Evolutionary conservation across 2,329 filamentous ascomycete genomes (phyloP).

Genomic region (Ilyonectria destructans): DNA sequence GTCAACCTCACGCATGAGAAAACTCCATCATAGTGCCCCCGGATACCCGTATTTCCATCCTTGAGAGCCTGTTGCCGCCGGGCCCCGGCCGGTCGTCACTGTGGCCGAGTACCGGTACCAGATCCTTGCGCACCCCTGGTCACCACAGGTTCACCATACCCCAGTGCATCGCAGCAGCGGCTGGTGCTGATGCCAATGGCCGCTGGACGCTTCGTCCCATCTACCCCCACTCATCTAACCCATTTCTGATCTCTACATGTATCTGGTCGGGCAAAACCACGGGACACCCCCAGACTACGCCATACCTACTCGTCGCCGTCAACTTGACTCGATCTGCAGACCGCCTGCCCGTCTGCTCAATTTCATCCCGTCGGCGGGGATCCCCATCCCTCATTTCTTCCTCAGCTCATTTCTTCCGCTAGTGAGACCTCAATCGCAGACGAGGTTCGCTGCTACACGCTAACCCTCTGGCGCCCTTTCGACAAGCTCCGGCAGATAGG

Average conservation of each 20-base stretch:
- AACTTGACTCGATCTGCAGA: constrained; percentile 38
- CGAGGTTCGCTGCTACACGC: constrained; percentile 27
- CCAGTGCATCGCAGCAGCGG: constrained; percentile 42
- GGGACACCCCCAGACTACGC: constrained; percentile 39
- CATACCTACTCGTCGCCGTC: constrained; percentile 40
- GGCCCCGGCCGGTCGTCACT: constrained; percentile 35
- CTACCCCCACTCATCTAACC: constrained; percentile 48
- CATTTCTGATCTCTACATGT: constrained; percentile 41
- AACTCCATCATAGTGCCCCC: constrained; percentile 33
- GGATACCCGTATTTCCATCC: constrained; percentile 38
- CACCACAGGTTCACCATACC: constrained; percentile 42
- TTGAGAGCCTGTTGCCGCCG: constrained; percentile 35
- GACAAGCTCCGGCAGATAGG: constrained; percentile 20
- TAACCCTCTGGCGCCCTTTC: constrained; percentile 22
- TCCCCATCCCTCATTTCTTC: constrained; percentile 17
- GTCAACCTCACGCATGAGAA: constrained; percentile 40
- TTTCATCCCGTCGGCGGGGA: constrained; percentile 21
- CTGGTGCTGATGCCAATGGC: constrained; percentile 46
- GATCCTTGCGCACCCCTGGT: constrained; percentile 45
- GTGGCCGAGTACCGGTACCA: constrained; percentile 35
- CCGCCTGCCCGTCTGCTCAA: constrained; percentile 30
- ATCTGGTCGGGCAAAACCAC: constrained; percentile 39
- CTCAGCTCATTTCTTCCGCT: constrained; percentile 19
- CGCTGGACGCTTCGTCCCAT: constrained; percentile 44
- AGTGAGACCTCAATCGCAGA: constrained; percentile 19